A percentile compares a stretch with the other conserved stretches of the same genome.
These are phyloP conservation scores for Cercophora newfieldiana DNA, from an alignment of 495 filamentous ascomycete species.

Conservation along the genomic window DNA sequence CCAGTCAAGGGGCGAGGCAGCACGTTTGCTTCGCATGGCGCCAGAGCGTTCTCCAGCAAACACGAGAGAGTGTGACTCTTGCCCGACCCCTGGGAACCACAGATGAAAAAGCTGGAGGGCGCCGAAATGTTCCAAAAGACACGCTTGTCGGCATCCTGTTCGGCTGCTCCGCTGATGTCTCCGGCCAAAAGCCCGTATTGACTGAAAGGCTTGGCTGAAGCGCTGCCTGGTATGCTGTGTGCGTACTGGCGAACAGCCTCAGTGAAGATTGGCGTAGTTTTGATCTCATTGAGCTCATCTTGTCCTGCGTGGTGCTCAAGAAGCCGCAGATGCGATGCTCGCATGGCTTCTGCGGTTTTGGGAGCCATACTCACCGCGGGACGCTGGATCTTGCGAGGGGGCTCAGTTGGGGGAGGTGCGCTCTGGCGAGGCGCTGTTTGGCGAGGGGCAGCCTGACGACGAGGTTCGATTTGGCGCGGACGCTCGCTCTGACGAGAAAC, in stretches of 20 bases:
- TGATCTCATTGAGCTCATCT: conserved; percentile 39
- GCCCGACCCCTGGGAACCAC: conserved; percentile 73
- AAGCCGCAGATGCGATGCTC: conserved; percentile 20
- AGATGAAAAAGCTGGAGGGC: conserved; percentile 73
- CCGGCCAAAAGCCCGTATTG: conserved; percentile 48
- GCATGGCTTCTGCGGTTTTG: background rate
- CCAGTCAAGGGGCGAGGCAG: conserved; percentile 58
- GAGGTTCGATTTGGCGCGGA: background rate
- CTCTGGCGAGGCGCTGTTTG: background rate
- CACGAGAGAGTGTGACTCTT: conserved; percentile 75
- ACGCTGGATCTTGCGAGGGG: background rate
- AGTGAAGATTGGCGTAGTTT: conserved; percentile 41
- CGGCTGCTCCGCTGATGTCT: conserved; percentile 17
- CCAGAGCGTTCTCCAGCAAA: conserved; percentile 65
- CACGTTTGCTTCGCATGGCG: conserved; percentile 36
- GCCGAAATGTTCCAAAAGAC: conserved; percentile 66
- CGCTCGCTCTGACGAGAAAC: too few relatives aligned
- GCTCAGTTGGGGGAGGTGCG: background rate
- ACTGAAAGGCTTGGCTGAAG: conserved; percentile 24
- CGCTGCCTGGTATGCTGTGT: background rate
- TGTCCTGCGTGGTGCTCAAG: conserved; percentile 21
- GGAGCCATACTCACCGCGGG: background rate
- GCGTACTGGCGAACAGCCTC: conserved; percentile 37
- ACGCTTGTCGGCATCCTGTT: conserved; percentile 44
- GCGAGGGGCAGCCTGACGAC: background rate